Percentiles rank a stretch among this genome's conserved stretches.
phyloP scores from a whole-genome alignment of 352 stramenopile genomes.

The Phytopythium chamaehyphon region DNA sequence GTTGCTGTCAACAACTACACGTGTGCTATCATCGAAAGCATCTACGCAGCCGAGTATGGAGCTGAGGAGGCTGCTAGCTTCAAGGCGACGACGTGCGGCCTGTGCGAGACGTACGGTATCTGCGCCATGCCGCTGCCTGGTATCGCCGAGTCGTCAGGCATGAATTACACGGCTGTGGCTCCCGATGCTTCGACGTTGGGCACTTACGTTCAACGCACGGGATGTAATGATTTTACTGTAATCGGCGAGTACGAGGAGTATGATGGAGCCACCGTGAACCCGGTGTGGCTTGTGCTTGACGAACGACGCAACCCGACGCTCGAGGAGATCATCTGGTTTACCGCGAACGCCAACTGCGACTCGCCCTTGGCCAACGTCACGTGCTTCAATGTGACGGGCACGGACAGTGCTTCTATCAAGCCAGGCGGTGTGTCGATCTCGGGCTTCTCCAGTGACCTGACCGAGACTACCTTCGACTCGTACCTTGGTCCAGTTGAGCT shows the following conservation, averaged over 20 bases:
- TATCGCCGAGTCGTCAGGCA: conserved; percentile 44
- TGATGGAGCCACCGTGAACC: conserved; percentile 36
- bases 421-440: conserved; percentile 42
- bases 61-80: conserved; percentile 32
- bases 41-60: conserved; percentile 42
- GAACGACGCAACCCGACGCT: conserved; percentile 56
- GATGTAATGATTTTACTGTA: conserved; percentile 52
- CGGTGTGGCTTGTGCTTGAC: conserved; percentile 51
- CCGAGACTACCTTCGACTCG: conserved; percentile 23
- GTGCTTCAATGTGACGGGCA: conserved; percentile 44
- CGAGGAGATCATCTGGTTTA: conserved; percentile 47
- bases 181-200: conserved; percentile 31
- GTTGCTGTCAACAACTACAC: conserved; percentile 38
- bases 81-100: conserved; percentile 26
- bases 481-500: conserved; percentile 43
- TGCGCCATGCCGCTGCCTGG: conserved; percentile 60
- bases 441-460: conserved; percentile 37
- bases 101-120: conserved; percentile 43
- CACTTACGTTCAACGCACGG: conserved; percentile 54
- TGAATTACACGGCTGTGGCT: conserved; percentile 42
- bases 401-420: conserved; percentile 33
- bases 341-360: conserved; percentile 54
- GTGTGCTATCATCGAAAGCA: conserved; percentile 31
- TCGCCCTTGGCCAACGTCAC: conserved; percentile 44
- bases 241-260: conserved; percentile 70